A percentile compares a stretch with the other conserved stretches of the same genome.
phyloP scores from a whole-genome alignment of 345 rosid species.

The Eucalyptus pauciflora region DNA sequence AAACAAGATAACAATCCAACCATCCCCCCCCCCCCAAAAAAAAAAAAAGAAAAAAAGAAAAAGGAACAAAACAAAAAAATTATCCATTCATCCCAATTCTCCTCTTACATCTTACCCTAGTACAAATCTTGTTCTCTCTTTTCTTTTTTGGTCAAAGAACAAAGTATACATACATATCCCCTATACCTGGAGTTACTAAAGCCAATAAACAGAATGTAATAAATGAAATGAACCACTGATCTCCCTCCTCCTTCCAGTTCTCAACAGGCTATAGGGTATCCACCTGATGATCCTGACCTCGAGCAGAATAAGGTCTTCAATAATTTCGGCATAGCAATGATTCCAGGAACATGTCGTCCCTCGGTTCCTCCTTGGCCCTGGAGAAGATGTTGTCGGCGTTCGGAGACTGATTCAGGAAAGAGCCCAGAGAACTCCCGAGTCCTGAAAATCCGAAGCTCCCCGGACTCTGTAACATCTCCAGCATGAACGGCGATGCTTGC shows the following conservation, averaged over 20 bases:
- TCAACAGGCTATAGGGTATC: not conserved
- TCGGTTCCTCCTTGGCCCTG: constrained; percentile 45
- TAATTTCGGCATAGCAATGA: constrained; percentile 21
- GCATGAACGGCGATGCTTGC: constrained; percentile 13
- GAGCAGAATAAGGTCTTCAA: not conserved
- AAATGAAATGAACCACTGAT: constrained; percentile 1
- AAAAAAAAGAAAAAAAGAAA: no score
- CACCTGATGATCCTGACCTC: not conserved
- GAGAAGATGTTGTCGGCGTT: constrained; percentile 7
- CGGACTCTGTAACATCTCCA: constrained; percentile 34
- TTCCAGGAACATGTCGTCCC: constrained; percentile 45
- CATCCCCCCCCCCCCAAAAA: not conserved
- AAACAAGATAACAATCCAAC: not conserved
- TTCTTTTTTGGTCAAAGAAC: not conserved
- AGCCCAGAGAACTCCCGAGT: constrained; percentile 21
- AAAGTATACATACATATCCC: not conserved
- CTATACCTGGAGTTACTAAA: not conserved
- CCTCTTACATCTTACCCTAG: not conserved
- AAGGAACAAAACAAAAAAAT: not conserved
- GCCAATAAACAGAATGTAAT: constrained; percentile 11
- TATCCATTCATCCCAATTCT: not conserved
- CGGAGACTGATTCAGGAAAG: constrained; percentile 19
- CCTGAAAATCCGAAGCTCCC: constrained; percentile 25
- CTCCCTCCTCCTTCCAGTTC: not conserved
- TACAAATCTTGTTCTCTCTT: not conserved